These are phyloP conservation scores for Pulveroboletus sp. DNA, from an alignment of 768 basidiomycete genomes.

Conservation along the genomic window DNA sequence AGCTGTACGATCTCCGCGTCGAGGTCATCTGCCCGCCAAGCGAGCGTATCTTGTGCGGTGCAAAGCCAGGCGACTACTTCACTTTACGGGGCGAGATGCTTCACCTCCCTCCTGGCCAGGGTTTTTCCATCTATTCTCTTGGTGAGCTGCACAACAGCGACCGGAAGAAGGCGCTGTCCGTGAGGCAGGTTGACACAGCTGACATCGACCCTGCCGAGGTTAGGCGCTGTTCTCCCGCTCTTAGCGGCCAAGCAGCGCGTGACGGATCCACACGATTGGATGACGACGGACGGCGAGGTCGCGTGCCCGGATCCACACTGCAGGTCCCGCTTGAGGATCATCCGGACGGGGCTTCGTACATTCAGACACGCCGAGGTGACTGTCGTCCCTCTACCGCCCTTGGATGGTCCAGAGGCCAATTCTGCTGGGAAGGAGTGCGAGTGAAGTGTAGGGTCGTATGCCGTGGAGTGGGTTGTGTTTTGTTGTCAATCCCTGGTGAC, in stretches of 20 bases:
- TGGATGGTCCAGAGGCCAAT: neutral
- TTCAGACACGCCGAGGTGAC: conserved; percentile 56
- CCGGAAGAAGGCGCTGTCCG: too few relatives aligned
- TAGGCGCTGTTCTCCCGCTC: conserved; percentile 60
- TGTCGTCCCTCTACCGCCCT: conserved; percentile 33
- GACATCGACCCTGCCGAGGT: neutral
- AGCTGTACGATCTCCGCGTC: conserved; percentile 60
- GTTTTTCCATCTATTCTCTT: conserved; percentile 65
- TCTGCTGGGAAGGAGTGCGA: neutral
- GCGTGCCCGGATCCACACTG: conserved; percentile 69
- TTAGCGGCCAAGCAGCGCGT: conserved; percentile 62
- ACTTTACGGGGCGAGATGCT: conserved; percentile 61
- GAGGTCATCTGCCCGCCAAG: conserved; percentile 58
- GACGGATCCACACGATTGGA: conserved; percentile 58
- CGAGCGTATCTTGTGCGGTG: conserved; percentile 56
- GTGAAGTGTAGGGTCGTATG: neutral
- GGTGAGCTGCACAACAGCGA: conserved; percentile 29
- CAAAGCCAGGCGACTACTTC: conserved; percentile 60
- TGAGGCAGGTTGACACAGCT: neutral
- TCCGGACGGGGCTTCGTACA: conserved; percentile 43
- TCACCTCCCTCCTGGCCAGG: conserved; percentile 54
- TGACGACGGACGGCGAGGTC: conserved; percentile 59
- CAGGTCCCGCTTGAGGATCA: conserved; percentile 49
- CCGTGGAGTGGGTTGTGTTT: neutral
- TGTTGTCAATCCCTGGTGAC: neutral